Conservation (phyloP, 2,329 filamentous ascomycete genomes). For the Alternaria sp. region DNA sequence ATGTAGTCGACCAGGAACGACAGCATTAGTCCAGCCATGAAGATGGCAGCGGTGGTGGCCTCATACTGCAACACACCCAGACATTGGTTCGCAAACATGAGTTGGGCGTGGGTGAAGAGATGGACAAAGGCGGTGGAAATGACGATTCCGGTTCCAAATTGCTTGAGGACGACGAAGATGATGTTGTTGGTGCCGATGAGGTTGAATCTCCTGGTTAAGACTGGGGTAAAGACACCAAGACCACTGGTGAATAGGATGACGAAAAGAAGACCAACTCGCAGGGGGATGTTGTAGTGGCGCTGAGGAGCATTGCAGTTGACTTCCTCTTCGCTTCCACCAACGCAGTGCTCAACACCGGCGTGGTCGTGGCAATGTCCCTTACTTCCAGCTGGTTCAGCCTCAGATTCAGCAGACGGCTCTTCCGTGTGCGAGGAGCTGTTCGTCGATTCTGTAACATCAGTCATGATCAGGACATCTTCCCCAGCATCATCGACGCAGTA, state of each 20-base stretch:
- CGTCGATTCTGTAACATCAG: conserved; percentile 44
- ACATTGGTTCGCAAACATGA: conserved; percentile 78
- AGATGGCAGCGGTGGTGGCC: conserved; percentile 71
- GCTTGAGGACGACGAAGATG: conserved; percentile 71
- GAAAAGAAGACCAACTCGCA: conserved; percentile 76
- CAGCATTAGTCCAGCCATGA: conserved; percentile 77
- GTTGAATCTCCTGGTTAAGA: conserved; percentile 68
- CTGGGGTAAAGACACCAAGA: conserved; percentile 74
- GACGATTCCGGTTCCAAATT: conserved; percentile 76
- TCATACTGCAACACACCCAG: conserved; percentile 73
- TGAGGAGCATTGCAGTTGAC: conserved; percentile 58
- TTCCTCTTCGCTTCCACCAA: conserved; percentile 57
- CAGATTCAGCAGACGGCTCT: conserved; percentile 16
- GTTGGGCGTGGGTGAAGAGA: conserved; percentile 74
- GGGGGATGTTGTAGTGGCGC: conserved; percentile 71
- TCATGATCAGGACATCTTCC: conserved; percentile 66
- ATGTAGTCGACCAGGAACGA: conserved; percentile 76
- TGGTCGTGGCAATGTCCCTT: conserved; percentile 71
- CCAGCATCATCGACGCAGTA: conserved; percentile 69
- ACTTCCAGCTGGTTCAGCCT: conserved; percentile 28
- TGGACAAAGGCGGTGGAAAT: conserved; percentile 75
- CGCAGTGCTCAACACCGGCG: conserved; percentile 75
- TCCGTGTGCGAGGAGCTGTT: conserved; percentile 29
- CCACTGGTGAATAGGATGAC: conserved; percentile 73
- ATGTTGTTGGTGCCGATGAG: conserved; percentile 59